Conservation (phyloP, 768 basidiomycete species). For the Lactarius sp. region DNA sequence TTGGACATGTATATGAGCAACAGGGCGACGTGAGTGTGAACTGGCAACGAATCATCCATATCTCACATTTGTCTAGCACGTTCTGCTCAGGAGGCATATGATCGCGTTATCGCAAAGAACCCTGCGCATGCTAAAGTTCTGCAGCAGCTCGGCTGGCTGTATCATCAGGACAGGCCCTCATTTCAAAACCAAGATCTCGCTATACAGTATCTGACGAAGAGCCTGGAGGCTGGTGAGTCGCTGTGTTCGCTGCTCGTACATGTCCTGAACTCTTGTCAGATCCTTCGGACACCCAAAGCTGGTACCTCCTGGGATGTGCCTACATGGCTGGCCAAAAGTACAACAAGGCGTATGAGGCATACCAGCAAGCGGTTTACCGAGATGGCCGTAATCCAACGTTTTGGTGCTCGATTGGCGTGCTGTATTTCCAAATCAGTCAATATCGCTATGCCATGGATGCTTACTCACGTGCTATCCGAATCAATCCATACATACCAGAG, state of each 20-base stretch:
- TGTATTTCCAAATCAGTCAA: slow-evolving; percentile 99
- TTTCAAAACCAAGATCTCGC: slow-evolving; percentile 97
- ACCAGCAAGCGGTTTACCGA: slow-evolving; percentile 98
- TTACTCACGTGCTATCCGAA: slow-evolving; percentile 96
- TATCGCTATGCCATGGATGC: slow-evolving; percentile 98
- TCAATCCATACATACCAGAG: slow-evolving; percentile 94
- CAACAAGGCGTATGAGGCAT: slow-evolving; percentile 99
- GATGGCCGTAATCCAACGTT: slow-evolving; percentile 99
- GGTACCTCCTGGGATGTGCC: slow-evolving; percentile 97
- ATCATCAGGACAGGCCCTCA: slow-evolving; percentile 90
- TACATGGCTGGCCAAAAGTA: slow-evolving; percentile 99
- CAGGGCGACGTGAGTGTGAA: slow-evolving; percentile 77
- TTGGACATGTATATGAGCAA: slow-evolving; percentile 97
- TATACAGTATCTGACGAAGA: slow-evolving; percentile 90
- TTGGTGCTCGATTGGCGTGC: slow-evolving; percentile 98
- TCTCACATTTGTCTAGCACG: slow-evolving; percentile 50
- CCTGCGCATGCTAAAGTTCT: slow-evolving; percentile 95
- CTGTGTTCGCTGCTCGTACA: slow-evolving; percentile 2
- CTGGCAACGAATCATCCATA: slow-evolving; percentile 4
- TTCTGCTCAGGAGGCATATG: slow-evolving; percentile 91
- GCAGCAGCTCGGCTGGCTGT: slow-evolving; percentile 96
- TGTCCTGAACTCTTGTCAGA: slow-evolving; percentile 44
- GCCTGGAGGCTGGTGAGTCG: slow-evolving; percentile 83
- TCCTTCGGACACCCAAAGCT: slow-evolving; percentile 92
- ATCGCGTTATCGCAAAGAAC: slow-evolving; percentile 89